Conservation (phyloP, 371 early-diverging fungal genomes). For the Chytridium lagenaria region DNA sequence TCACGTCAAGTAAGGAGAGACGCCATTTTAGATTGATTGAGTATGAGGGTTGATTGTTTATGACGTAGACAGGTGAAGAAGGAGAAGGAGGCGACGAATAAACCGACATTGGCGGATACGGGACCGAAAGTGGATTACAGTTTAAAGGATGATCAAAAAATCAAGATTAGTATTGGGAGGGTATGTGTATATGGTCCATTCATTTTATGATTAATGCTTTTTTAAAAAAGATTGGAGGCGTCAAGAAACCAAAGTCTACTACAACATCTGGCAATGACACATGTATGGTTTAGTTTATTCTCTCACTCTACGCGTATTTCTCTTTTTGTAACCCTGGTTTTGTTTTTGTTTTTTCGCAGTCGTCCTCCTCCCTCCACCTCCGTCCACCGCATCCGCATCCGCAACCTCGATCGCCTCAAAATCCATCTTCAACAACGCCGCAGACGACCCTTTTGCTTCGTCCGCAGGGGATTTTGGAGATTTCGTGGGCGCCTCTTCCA, state of each 20-base stretch:
- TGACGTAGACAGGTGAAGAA: slow-evolving; percentile 61
- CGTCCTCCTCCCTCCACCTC: slow-evolving; percentile 1
- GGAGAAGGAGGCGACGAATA: slow-evolving; percentile 59
- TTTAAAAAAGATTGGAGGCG: slow-evolving; percentile 4
- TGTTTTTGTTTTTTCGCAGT: not conserved
- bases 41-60: not conserved
- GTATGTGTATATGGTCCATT: slow-evolving; percentile 40
- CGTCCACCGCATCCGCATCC: slow-evolving; percentile 1
- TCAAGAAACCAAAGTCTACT: not conserved
- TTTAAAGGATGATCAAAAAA: slow-evolving; percentile 85
- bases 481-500: not conserved
- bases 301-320: not conserved
- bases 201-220: no score
- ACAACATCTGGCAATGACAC: not conserved
- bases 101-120: slow-evolving; percentile 22
- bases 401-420: not conserved
- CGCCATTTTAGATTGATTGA: slow-evolving; percentile 20
- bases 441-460: not conserved
- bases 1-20: slow-evolving; percentile 71
- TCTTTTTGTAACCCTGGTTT: not conserved
- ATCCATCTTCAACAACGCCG: not conserved
- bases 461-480: slow-evolving; percentile 3
- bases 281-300: not conserved
- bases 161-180: slow-evolving; percentile 77
- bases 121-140: slow-evolving; percentile 80